phyloP scores from a whole-genome alignment of 805 yeast species.

The Kazachstania bromeliacearum region DNA sequence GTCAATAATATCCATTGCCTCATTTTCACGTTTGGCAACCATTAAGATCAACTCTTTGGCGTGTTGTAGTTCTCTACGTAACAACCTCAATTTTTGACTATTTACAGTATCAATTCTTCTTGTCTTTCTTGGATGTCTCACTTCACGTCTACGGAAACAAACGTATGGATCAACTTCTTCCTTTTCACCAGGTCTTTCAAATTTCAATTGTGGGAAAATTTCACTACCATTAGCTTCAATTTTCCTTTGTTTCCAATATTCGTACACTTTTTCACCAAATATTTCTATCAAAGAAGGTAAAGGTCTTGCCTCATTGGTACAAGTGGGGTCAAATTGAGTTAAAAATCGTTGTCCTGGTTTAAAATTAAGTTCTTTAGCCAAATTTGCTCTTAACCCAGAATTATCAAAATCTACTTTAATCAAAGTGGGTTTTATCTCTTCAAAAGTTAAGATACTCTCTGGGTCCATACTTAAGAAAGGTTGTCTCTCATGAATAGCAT shows the following conservation, averaged over 20 bases:
- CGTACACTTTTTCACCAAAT: constrained; percentile 62
- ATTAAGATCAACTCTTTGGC: constrained; percentile 61
- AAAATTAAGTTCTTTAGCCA: constrained; percentile 47
- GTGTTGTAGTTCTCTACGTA: constrained; percentile 67
- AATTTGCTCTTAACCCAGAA: constrained; percentile 47
- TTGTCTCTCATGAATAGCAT: constrained; percentile 66
- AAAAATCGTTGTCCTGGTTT: constrained; percentile 38
- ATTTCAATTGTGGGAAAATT: constrained; percentile 65
- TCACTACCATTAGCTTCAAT: constrained; percentile 59
- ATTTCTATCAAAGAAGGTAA: constrained; percentile 39
- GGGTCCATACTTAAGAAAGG: constrained; percentile 87
- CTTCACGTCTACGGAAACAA: constrained; percentile 91
- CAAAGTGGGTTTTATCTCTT: constrained; percentile 53
- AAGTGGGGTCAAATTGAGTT: constrained; percentile 41
- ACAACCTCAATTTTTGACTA: constrained; percentile 65
- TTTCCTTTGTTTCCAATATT: constrained; percentile 74
- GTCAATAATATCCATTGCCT: constrained; percentile 42
- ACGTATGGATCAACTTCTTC: constrained; percentile 93
- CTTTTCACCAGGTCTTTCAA: constrained; percentile 79
- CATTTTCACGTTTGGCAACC: constrained; percentile 56
- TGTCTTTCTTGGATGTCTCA: constrained; percentile 91
- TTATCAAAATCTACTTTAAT: constrained; percentile 31
- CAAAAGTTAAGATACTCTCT: constrained; percentile 55
- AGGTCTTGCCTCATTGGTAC: constrained; percentile 35
- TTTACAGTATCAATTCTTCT: constrained; percentile 89